These are phyloP conservation scores for Rhynchosporium agropyri DNA, from an alignment of 2,329 filamentous ascomycete species.

Conservation along the genomic window DNA sequence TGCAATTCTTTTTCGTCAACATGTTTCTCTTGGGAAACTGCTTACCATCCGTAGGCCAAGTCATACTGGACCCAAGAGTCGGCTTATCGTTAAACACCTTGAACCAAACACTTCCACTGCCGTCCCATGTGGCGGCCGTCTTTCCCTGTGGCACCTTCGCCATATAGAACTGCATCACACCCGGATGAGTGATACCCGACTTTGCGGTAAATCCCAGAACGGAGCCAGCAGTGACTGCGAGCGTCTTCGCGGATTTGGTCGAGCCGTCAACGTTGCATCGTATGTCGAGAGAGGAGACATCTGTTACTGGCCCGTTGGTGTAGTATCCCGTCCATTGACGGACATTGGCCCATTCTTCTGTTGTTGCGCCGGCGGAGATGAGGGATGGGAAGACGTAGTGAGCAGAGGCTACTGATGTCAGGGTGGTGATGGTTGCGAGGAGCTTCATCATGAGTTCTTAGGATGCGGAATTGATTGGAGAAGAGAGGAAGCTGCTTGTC, in stretches of 20 bases:
- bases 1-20: background rate
- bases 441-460: constrained; percentile 23
- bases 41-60: constrained; percentile 16
- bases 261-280: constrained; percentile 45
- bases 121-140: constrained; percentile 34
- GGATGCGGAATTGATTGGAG: background rate
- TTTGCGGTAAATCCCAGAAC: constrained; percentile 31
- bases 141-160: constrained; percentile 35
- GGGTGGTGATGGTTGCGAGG: constrained; percentile 21
- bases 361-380: constrained; percentile 25
- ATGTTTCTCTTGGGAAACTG: background rate
- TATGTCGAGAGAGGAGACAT: constrained; percentile 45
- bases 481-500: background rate
- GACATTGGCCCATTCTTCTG: constrained; percentile 33
- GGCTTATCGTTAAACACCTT: constrained; percentile 28
- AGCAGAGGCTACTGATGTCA: constrained; percentile 29
- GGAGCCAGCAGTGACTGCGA: constrained; percentile 33
- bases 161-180: constrained; percentile 34
- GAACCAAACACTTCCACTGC: constrained; percentile 36
- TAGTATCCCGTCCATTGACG: constrained; percentile 36
- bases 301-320: constrained; percentile 32
- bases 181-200: constrained; percentile 35
- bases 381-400: constrained; percentile 35
- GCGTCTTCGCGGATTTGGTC: constrained; percentile 30
- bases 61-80: constrained; percentile 3